Conservation (phyloP, 1,284 basidiomycete species). For the Sanghuangporus sanghuang region DNA sequence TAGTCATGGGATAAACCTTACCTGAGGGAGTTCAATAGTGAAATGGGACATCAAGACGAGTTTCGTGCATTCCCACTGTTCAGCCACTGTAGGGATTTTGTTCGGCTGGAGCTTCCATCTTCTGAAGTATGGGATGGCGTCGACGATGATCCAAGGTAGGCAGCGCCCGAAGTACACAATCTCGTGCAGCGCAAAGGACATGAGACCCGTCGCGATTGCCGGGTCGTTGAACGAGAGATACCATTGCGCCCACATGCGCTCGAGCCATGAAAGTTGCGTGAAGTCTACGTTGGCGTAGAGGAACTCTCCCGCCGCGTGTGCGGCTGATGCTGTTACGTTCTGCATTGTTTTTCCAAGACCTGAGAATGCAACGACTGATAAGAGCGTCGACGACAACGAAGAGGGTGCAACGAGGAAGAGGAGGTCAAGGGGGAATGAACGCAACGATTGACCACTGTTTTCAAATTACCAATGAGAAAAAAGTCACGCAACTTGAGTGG, state of each 20-base stretch:
- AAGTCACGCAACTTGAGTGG: neutral
- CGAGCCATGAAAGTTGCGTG: conserved; percentile 65
- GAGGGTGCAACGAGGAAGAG: neutral
- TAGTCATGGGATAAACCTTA: conserved; percentile 34
- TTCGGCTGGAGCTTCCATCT: conserved; percentile 92
- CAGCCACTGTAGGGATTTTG: conserved; percentile 75
- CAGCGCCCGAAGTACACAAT: conserved; percentile 97
- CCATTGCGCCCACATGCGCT: conserved; percentile 79
- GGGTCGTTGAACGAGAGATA: conserved; percentile 89
- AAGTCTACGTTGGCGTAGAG: conserved; percentile 63
- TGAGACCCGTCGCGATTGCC: conserved; percentile 88
- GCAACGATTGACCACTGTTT: neutral
- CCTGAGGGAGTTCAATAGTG: conserved; percentile 88
- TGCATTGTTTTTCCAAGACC: conserved; percentile 1
- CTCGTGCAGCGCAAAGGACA: conserved; percentile 94
- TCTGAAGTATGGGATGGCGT: conserved; percentile 89
- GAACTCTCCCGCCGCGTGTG: conserved; percentile 25
- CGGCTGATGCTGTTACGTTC: conserved; percentile 31
- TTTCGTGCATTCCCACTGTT: conserved; percentile 97
- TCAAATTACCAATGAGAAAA: neutral
- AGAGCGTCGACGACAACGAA: neutral
- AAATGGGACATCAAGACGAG: conserved; percentile 94
- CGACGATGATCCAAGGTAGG: conserved; percentile 95
- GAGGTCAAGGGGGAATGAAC: neutral
- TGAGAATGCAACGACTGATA: neutral